Evolutionary conservation across 2,329 filamentous ascomycete species (phyloP).

Genomic region (Pseudogymnoascus sp.): DNA sequence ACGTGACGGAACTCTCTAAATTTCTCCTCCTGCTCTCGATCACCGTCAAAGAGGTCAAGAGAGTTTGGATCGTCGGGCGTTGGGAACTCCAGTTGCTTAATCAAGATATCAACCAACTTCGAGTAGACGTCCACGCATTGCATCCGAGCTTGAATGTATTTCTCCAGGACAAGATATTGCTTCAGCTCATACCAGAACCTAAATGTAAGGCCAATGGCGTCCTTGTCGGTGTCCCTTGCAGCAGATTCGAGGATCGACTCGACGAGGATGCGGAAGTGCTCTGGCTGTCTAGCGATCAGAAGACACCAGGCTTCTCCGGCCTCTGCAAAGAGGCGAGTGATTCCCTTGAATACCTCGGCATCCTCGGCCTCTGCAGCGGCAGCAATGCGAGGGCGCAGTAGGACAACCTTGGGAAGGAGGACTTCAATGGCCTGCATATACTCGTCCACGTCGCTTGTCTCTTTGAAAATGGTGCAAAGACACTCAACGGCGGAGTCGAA

Average conservation of each 20-base stretch:
- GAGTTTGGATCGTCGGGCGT: conserved; percentile 64
- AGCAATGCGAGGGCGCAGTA: conserved; percentile 67
- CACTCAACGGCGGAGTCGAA: conserved; percentile 88
- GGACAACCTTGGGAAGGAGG: conserved; percentile 73
- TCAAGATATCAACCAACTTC: conserved; percentile 84
- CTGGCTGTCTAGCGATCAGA: conserved; percentile 75
- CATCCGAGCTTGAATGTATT: conserved; percentile 74
- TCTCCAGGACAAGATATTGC: conserved; percentile 86
- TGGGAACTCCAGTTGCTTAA: conserved; percentile 84
- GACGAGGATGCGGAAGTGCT: conserved; percentile 75
- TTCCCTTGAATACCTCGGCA: conserved; percentile 72
- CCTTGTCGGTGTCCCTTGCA: conserved; percentile 75
- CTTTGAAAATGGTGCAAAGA: conserved; percentile 80
- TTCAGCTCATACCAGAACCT: conserved; percentile 98
- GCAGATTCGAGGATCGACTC: conserved; percentile 91
- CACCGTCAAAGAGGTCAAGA: conserved; percentile 84
- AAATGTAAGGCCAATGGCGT: conserved; percentile 90
- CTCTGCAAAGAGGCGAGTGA: conserved; percentile 86
- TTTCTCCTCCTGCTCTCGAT: conserved; percentile 91
- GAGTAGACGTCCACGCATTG: conserved; percentile 76
- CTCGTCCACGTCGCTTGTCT: conserved; percentile 91
- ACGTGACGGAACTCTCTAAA: conserved; percentile 94
- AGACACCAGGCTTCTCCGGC: conserved; percentile 93
- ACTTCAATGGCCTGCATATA: conserved; percentile 72
- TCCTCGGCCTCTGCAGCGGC: conserved; percentile 74